Evolutionary conservation across 1,284 basidiomycete genomes (phyloP).

Genomic region (Ganoderma meredithae): DNA sequence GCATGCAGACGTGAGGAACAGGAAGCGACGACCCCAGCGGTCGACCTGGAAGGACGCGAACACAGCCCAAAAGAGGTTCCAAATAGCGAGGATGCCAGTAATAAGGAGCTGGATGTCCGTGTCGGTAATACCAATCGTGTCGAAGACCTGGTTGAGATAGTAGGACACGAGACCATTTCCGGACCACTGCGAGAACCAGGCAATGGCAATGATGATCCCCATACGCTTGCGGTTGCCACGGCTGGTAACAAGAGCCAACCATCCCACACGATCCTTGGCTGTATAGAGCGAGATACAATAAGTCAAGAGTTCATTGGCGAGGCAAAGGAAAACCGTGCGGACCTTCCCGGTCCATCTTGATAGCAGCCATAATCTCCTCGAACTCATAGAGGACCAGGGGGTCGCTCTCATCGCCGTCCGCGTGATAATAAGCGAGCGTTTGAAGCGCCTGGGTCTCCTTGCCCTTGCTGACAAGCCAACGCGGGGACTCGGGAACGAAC

Average conservation of each 20-base stretch:
- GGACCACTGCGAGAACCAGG: constrained; percentile 80
- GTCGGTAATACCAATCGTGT: constrained; percentile 73
- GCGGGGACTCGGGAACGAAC: constrained; percentile 75
- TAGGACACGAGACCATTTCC: constrained; percentile 80
- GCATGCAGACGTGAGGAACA: constrained; percentile 69
- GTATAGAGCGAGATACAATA: neutral
- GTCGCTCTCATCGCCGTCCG: constrained; percentile 73
- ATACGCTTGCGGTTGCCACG: constrained; percentile 74
- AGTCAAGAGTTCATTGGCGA: neutral
- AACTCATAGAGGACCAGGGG: constrained; percentile 77
- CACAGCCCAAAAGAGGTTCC: constrained; percentile 74
- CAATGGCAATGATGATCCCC: constrained; percentile 71
- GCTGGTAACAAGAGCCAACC: constrained; percentile 63
- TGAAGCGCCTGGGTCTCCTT: constrained; percentile 65
- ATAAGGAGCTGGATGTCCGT: constrained; percentile 58
- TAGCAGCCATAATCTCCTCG: constrained; percentile 79
- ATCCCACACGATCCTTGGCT: constrained; percentile 56
- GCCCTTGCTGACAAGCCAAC: constrained; percentile 74
- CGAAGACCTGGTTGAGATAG: constrained; percentile 77
- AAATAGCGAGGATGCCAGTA: constrained; percentile 64
- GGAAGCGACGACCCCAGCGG: constrained; percentile 63
- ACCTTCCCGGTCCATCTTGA: constrained; percentile 65
- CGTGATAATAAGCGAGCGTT: constrained; percentile 77
- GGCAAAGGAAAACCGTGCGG: constrained; percentile 12
- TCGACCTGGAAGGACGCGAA: constrained; percentile 65